Conservation (phyloP, 805 yeast species). For the Myxozyma nipponensis region DNA sequence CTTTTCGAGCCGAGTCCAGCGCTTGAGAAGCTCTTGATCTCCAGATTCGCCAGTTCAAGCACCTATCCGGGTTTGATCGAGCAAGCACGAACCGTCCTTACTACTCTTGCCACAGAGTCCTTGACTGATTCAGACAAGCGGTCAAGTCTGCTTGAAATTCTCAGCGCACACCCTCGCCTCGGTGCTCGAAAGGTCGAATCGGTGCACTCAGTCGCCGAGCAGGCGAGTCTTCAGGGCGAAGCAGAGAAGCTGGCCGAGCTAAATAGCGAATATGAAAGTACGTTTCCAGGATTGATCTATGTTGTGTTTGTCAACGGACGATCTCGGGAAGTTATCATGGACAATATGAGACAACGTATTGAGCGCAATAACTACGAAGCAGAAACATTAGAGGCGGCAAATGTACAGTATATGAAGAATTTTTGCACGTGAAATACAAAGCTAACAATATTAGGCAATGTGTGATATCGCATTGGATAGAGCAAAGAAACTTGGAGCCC, state of each 20-base stretch:
- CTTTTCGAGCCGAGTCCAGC: slow-evolving; percentile 65
- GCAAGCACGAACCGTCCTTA: slow-evolving; percentile 41
- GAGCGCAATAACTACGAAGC: slow-evolving; percentile 46
- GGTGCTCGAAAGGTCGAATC: slow-evolving; percentile 60
- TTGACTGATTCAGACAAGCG: slow-evolving; percentile 31
- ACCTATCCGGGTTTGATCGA: slow-evolving; percentile 46
- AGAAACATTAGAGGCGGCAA: slow-evolving; percentile 66
- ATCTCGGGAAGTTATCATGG: slow-evolving; percentile 59
- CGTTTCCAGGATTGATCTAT: slow-evolving; percentile 69
- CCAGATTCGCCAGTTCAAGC: slow-evolving; percentile 31
- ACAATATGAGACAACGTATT: slow-evolving; percentile 58
- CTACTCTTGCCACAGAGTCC: slow-evolving; percentile 34
- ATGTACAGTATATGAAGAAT: slow-evolving; percentile 34
- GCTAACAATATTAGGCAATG: slow-evolving; percentile 53
- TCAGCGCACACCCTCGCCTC: slow-evolving; percentile 88
- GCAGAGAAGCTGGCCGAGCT: slow-evolving; percentile 48
- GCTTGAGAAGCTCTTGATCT: slow-evolving; percentile 39
- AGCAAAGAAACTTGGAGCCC: slow-evolving; percentile 46
- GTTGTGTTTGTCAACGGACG: slow-evolving; percentile 90
- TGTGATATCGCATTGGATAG: slow-evolving; percentile 87
- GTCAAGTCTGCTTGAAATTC: slow-evolving; percentile 43
- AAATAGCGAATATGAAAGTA: slow-evolving; percentile 57
- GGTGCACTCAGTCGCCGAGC: slow-evolving; percentile 66
- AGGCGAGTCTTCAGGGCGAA: slow-evolving; percentile 53
- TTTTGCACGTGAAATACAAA: neutral